A percentile compares a stretch with the other conserved stretches of the same genome.
These are phyloP conservation scores for Alternaria sp. DNA, from an alignment of 2,329 filamentous ascomycete genomes.

Conservation along the genomic window DNA sequence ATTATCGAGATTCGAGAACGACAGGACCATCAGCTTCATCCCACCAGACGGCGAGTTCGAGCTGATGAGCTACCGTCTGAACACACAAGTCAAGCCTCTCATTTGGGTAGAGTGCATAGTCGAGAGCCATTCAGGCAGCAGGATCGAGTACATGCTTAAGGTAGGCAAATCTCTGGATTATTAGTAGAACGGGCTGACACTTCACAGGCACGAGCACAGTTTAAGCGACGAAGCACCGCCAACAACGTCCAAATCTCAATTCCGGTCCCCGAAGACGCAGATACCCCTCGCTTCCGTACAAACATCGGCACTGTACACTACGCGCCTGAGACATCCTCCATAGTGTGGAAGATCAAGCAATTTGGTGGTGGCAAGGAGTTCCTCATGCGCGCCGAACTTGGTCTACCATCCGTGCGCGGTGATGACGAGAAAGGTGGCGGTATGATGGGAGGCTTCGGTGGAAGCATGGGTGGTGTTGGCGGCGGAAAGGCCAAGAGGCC, in stretches of 20 bases:
- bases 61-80: slow-evolving; percentile 98
- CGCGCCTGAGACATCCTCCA: slow-evolving; percentile 94
- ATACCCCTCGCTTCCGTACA: slow-evolving; percentile 93
- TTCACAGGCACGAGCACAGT: slow-evolving; percentile 81
- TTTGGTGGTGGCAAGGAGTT: slow-evolving; percentile 99
- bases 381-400: slow-evolving; percentile 95
- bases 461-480: slow-evolving; percentile 90
- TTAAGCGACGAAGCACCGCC: slow-evolving; percentile 95
- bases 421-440: slow-evolving; percentile 95
- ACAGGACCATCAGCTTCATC: slow-evolving; percentile 98
- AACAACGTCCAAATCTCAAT: slow-evolving; percentile 99
- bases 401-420: slow-evolving; percentile 89
- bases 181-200: too few relatives aligned
- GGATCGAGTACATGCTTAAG: slow-evolving; percentile 99
- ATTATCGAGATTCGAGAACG: slow-evolving; percentile 95
- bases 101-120: slow-evolving; percentile 99
- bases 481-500: slow-evolving; percentile 88
- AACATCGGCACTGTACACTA: slow-evolving; percentile 98
- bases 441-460: slow-evolving; percentile 97
- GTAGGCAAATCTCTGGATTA: slow-evolving; percentile 46
- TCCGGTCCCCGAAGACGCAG: slow-evolving; percentile 95
- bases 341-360: slow-evolving; percentile 99
- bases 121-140: slow-evolving; percentile 90
- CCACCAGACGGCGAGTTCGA: slow-evolving; percentile 98
- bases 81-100: slow-evolving; percentile 96